Conservation (phyloP, 1,284 basidiomycete species). For the Bjerkandera adusta region DNA sequence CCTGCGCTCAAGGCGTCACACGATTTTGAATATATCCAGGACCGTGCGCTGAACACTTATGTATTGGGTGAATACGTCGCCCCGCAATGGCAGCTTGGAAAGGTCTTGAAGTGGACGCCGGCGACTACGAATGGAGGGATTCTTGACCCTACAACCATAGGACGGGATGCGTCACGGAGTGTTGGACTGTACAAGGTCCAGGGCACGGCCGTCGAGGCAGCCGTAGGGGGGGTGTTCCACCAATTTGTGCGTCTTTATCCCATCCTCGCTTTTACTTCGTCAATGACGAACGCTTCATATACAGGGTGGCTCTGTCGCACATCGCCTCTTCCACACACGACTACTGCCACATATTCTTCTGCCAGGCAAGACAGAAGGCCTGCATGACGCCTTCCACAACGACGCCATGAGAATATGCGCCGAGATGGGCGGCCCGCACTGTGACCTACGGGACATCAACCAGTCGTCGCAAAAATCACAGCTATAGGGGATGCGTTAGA, state of each 20-base stretch:
- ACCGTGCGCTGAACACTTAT: constrained; percentile 62
- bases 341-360: constrained; percentile 56
- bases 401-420: constrained; percentile 43
- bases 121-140: constrained; percentile 24
- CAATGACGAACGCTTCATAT: constrained; percentile 3
- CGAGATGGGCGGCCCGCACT: constrained; percentile 46
- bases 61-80: constrained; percentile 70
- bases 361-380: constrained; percentile 40
- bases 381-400: constrained; percentile 50
- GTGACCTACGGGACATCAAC: no score
- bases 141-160: constrained; percentile 17
- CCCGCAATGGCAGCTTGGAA: constrained; percentile 66
- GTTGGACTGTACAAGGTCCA: constrained; percentile 75
- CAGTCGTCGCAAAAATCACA: no score
- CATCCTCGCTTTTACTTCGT: not conserved
- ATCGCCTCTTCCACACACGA: constrained; percentile 66
- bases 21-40: constrained; percentile 54
- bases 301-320: constrained; percentile 60
- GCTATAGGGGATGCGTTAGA: no score
- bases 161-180: constrained; percentile 36
- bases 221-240: constrained; percentile 74
- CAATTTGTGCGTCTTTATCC: constrained; percentile 57
- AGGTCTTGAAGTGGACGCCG: constrained; percentile 69
- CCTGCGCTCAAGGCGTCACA: constrained; percentile 40
- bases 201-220: constrained; percentile 70